Evolutionary conservation across 129 eudicot genomes (phyloP), one percentile per base, ranked within the genome.

Genomic region (Flaveria robusta): DNA sequence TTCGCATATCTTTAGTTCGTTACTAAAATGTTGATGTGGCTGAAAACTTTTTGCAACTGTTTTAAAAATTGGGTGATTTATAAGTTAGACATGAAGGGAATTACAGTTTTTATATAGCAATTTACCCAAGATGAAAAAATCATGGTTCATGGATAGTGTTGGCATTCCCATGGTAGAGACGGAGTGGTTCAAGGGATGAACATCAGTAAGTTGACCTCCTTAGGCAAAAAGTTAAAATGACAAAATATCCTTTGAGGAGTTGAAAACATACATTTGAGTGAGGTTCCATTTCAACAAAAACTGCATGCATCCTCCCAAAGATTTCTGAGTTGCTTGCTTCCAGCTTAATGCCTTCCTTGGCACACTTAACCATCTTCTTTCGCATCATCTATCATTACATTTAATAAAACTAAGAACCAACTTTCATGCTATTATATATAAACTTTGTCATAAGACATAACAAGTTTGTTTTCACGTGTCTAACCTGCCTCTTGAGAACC

Each of bases 231-330:
- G 29, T 66, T 5, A 45, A 45, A 43, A 46, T 14, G 22, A 47
- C 41, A 24, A 50, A 31, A 71, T 29, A 4, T 7, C 9, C 22
- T 27, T 31, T 10, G 4, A 70, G 45, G 26, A 22, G 9, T 8
- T 14, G 41, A 66, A 19, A 34, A 71, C 87, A 43, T 84, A 93
- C 98, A 71, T 79, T 27, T 56, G 96, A 75, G 74, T 91, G 68
- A 46, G 77, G 81, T 29, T 93, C 98, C 93, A 93, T 93, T 83
- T 94, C 97, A 64, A 91, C 63, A 46, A 94, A 94, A 43, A 87
- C 91, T 1, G 81, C 97, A 68, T 91, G 96, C 98, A 94, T 88
- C 79, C 85, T 81, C 31, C 92, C 91, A 56, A 83, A 94, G 54
- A 94, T 91, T 82, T 94, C 90, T 12, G 93, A 80, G 85, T 83